Evolutionary conservation across 2,329 filamentous ascomycete genomes (phyloP), one percentile per base, ranked within the genome.

Genomic region (Pseudogymnoascus sp.): DNA sequence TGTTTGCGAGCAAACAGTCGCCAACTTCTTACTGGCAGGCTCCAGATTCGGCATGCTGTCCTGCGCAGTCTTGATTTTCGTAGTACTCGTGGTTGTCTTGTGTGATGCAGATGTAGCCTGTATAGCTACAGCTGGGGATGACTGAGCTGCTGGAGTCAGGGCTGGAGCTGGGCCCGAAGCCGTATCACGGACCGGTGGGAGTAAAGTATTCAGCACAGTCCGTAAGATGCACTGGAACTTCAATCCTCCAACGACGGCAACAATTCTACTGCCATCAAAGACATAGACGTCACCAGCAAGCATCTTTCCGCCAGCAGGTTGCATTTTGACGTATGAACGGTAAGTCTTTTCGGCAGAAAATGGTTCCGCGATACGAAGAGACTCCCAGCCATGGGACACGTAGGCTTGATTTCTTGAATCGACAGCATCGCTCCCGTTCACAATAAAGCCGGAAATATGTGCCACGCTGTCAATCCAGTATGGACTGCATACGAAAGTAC

Each of bases 171-270:
- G 33, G 33, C 13, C 33, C 30, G 71, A 69, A 39, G 74, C 71
- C 19, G 73, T 71, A 37, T 71, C 73, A 63, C 80, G 81, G 52
- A 78, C 75, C 1, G 84, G 84, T 59, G 85, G 84, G 63, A 89
- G 74, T 70, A 89, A 80, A 65, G 83, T 79, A 75, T 86, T 85
- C 61, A 88, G 76, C 18, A 86, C 77, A 66, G 81, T 80, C 66
- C 85, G 83, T 26, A 84, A 37, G 28, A 69, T 67, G 61, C 66
- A 67, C 33, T 69, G 67, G 45, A 69, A 70, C 52, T 69, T 68
- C 5, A 70, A 57, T 21, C 65, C 67, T 3, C 61, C 61, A 33
- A 67, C 63, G 59, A 66, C 62, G 33, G 63, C 69, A 21, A 70
- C 61, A 45, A 71, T 64, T 26, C 61, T 61, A 28, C 66, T 65